phyloP scores from a whole-genome alignment of 2,329 filamentous ascomycete species.

The Fulvia fulva region DNA sequence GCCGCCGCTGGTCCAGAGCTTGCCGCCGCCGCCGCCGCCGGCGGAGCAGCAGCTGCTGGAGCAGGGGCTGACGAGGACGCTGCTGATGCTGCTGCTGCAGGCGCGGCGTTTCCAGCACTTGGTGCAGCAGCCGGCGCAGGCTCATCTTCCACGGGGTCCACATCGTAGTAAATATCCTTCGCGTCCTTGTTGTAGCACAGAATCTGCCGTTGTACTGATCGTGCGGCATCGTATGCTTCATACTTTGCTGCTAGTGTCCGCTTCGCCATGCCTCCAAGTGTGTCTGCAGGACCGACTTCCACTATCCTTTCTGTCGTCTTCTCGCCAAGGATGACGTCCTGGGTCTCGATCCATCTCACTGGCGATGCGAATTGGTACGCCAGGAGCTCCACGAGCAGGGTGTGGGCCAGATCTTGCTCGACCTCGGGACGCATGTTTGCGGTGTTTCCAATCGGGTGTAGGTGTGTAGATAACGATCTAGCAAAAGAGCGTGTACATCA shows the following conservation, averaged over 20 bases:
- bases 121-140: conserved; percentile 53
- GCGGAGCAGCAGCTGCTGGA: conserved; percentile 49
- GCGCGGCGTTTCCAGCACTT: conserved; percentile 44
- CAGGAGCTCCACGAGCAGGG: conserved; percentile 94
- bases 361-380: conserved; percentile 99
- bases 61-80: conserved; percentile 51
- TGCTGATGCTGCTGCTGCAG: conserved; percentile 43
- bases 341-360: conserved; percentile 99
- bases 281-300: conserved; percentile 94
- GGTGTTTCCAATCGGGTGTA: conserved; percentile 19
- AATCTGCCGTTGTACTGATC: conserved; percentile 93
- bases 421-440: conserved; percentile 86
- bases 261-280: conserved; percentile 95
- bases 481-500: conserved; percentile 20
- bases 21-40: conserved; percentile 60
- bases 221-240: conserved; percentile 95
- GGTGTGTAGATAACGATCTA: conserved; percentile 12
- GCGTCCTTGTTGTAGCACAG: conserved; percentile 99
- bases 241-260: conserved; percentile 94
- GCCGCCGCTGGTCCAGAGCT: conserved; percentile 81
- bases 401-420: conserved; percentile 98
- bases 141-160: conserved; percentile 91
- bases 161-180: conserved; percentile 99
- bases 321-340: conserved; percentile 98
- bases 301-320: conserved; percentile 96